Evolutionary conservation across 768 basidiomycete species (phyloP).

Genomic region (Leccinum boreale): DNA sequence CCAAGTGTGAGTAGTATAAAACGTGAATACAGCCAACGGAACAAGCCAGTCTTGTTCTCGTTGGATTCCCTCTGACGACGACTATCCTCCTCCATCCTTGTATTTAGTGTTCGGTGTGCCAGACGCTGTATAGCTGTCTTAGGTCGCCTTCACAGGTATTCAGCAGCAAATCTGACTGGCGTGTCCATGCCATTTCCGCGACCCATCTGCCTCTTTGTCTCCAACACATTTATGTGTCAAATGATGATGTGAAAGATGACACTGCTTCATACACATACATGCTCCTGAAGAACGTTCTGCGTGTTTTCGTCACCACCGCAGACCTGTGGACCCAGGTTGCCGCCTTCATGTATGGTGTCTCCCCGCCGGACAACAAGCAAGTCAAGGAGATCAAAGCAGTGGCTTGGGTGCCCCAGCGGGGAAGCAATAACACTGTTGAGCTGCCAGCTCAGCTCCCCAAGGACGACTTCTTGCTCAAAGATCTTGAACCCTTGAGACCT

Average conservation of each 20-base stretch:
- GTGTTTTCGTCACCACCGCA: slow-evolving; percentile 88
- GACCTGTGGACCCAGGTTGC: slow-evolving; percentile 97
- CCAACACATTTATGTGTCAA: slow-evolving; percentile 98
- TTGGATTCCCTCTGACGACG: no score
- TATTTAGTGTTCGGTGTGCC: no score
- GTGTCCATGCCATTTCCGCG: slow-evolving; percentile 95
- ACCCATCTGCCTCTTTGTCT: slow-evolving; percentile 94
- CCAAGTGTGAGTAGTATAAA: no score
- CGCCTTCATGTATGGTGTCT: slow-evolving; percentile 88
- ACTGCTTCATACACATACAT: slow-evolving; percentile 94
- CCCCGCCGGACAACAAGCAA: no score
- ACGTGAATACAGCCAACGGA: no score
- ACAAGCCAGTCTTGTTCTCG: no score
- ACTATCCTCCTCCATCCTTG: no score
- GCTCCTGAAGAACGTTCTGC: slow-evolving; percentile 93
- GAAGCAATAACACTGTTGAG: slow-evolving; percentile 93
- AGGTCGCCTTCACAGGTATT: no score
- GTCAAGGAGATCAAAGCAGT: slow-evolving; percentile 96
- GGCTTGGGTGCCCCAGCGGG: slow-evolving; percentile 97
- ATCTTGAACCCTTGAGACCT: slow-evolving; percentile 93
- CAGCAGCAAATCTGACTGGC: slow-evolving; percentile 99
- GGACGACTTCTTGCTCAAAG: slow-evolving; percentile 93
- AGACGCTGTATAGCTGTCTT: no score
- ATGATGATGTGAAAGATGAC: slow-evolving; percentile 98
- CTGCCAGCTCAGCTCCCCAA: slow-evolving; percentile 86